Evolutionary conservation across 108 stramenopile genomes (phyloP).

Genomic region (Aurantiochytrium sp.): DNA sequence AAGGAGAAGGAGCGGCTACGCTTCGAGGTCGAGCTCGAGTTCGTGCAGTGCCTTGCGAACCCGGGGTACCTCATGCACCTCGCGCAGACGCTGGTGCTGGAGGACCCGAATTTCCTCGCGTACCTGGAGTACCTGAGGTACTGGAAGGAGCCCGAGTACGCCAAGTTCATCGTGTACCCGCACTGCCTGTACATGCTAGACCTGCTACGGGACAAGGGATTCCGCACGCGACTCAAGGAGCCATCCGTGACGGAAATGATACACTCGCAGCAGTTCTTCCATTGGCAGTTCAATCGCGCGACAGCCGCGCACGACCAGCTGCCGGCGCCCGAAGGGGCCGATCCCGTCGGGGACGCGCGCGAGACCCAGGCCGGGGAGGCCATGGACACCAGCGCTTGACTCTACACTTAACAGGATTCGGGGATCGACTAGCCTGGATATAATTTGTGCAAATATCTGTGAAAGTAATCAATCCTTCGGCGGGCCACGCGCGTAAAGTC

Average conservation of each 20-base stretch:
- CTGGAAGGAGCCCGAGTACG: conserved; percentile 50
- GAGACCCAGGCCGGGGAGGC: no score
- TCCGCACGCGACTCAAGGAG: neutral
- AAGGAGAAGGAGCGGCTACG: conserved; percentile 28
- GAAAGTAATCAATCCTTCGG: no score
- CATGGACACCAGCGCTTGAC: no score
- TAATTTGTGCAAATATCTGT: no score
- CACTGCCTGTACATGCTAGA: conserved; percentile 47
- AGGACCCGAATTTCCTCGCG: conserved; percentile 44
- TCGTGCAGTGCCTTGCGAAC: conserved; percentile 53
- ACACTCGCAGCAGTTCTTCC: conserved; percentile 31
- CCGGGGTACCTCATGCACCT: conserved; percentile 46
- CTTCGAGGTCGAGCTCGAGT: conserved; percentile 52
- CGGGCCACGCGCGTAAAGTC: no score
- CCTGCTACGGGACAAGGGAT: conserved; percentile 30
- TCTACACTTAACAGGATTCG: no score
- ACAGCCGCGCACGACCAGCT: neutral
- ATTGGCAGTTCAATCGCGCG: conserved; percentile 25
- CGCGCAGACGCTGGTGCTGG: conserved; percentile 43
- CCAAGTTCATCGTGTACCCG: conserved; percentile 46
- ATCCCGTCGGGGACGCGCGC: no score
- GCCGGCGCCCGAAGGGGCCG: no score
- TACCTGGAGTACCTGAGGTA: conserved; percentile 49
- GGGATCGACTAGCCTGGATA: no score
- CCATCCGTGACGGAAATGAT: conserved; percentile 1